Percentiles rank a stretch among this genome's conserved stretches.
These are phyloP conservation scores for Sphaerosporella brunnea DNA, from an alignment of 495 filamentous ascomycete species.

Conservation along the genomic window DNA sequence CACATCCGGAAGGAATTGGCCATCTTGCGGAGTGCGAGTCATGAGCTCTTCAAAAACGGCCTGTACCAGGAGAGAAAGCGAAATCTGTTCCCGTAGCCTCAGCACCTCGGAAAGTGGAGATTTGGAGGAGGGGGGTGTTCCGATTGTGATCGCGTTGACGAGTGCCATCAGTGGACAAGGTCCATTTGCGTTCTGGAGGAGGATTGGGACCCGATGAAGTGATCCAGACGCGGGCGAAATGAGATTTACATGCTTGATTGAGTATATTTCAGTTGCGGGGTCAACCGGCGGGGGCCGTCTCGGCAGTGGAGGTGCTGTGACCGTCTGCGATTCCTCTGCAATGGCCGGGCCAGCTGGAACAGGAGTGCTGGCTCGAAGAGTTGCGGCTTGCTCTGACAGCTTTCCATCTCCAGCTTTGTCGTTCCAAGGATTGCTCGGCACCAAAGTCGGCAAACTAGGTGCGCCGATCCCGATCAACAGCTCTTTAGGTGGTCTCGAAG, in stretches of 20 bases:
- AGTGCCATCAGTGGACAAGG: slow-evolving; percentile 86
- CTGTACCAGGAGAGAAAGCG: slow-evolving; percentile 64
- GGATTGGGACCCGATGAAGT: slow-evolving; percentile 50
- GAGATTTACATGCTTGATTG: slow-evolving; percentile 23
- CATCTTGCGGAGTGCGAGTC: slow-evolving; percentile 35
- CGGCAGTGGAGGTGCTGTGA: background rate
- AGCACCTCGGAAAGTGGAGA: slow-evolving; percentile 63
- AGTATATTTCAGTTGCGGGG: slow-evolving; percentile 22
- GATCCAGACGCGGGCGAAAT: slow-evolving; percentile 9
- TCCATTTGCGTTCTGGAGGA: slow-evolving; percentile 84
- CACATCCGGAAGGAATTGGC: slow-evolving; percentile 55
- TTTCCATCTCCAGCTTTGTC: background rate
- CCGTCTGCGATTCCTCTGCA: background rate
- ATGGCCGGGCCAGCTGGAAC: background rate
- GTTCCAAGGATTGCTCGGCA: slow-evolving; percentile 4
- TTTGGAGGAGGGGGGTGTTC: slow-evolving; percentile 43
- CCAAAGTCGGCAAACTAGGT: background rate
- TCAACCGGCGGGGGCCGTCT: slow-evolving; percentile 1
- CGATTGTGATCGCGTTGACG: slow-evolving; percentile 77
- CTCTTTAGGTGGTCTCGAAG: slow-evolving; percentile 3
- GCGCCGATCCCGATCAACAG: slow-evolving; percentile 1
- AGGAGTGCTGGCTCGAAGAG: background rate
- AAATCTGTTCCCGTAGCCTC: slow-evolving; percentile 67
- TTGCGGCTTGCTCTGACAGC: too few species aligned
- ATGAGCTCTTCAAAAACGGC: slow-evolving; percentile 83